Conservation (phyloP, 371 early-diverging fungal species). For the Mortierella sp. region DNA sequence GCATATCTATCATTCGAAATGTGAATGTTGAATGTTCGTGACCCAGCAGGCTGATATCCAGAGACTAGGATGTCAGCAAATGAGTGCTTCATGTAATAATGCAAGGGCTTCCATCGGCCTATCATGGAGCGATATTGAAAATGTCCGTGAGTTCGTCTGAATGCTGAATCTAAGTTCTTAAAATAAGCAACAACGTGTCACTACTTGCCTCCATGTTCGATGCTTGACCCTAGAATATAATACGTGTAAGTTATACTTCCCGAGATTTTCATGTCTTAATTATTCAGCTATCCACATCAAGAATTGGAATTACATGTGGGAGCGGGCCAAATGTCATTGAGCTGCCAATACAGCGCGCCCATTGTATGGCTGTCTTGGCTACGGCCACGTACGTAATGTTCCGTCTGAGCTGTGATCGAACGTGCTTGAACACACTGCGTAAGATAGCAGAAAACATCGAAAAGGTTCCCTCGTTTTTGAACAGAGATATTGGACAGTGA, state of each 20-base stretch:
- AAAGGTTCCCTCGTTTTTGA: slow-evolving; percentile 8
- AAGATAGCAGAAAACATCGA: slow-evolving; percentile 43
- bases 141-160: too few species aligned
- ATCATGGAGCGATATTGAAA: background rate
- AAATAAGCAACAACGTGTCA: too few species aligned
- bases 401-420: slow-evolving; percentile 40
- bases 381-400: slow-evolving; percentile 40
- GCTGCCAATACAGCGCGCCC: slow-evolving; percentile 56
- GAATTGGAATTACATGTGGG: slow-evolving; percentile 37
- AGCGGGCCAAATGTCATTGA: slow-evolving; percentile 55
- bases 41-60: slow-evolving; percentile 24
- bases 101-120: slow-evolving; percentile 53
- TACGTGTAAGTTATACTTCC: too few species aligned
- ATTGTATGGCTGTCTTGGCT: slow-evolving; percentile 20
- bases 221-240: slow-evolving; percentile 44
- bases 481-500: background rate
- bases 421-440: slow-evolving; percentile 45
- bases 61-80: slow-evolving; percentile 37
- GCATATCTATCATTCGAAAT: slow-evolving; percentile 22
- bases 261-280: background rate
- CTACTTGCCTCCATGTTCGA: slow-evolving; percentile 42
- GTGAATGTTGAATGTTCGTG: slow-evolving; percentile 12
- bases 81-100: slow-evolving; percentile 38
- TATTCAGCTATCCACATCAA: background rate
- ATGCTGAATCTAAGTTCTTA: background rate